phyloP scores from a whole-genome alignment of 2,329 filamentous ascomycete species.

The Eurotiales sp. region DNA sequence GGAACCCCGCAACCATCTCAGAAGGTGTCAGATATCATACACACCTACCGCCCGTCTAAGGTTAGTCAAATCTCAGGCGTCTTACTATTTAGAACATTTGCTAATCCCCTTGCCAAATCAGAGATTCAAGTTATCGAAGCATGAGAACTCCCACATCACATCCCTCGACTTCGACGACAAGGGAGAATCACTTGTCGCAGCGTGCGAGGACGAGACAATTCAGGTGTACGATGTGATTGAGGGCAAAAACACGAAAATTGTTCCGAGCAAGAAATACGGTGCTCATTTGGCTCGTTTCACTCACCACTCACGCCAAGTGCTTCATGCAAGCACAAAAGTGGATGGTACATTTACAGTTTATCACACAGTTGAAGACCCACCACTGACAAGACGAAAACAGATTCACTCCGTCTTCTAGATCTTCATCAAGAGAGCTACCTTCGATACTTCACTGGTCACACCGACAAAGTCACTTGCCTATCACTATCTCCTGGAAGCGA shows the following conservation, averaged over 20 bases:
- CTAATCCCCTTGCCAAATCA: background rate
- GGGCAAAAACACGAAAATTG: conserved; percentile 80
- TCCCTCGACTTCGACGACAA: conserved; percentile 96
- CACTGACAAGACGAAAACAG: conserved; percentile 21
- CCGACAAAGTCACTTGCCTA: conserved; percentile 76
- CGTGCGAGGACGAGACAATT: conserved; percentile 89
- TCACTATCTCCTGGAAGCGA: conserved; percentile 81
- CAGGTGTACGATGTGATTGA: conserved; percentile 94
- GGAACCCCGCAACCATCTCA: conserved; percentile 42
- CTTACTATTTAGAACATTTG: conserved; percentile 9
- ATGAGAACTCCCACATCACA: conserved; percentile 58
- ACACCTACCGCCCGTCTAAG: conserved; percentile 74
- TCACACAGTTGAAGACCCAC: background rate
- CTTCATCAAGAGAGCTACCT: conserved; percentile 92
- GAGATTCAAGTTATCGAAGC: conserved; percentile 25
- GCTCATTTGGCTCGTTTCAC: conserved; percentile 93
- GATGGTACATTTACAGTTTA: conserved; percentile 58
- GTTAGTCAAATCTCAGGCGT: conserved; percentile 41
- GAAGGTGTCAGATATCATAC: conserved; percentile 73
- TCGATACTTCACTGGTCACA: conserved; percentile 92
- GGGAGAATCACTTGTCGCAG: conserved; percentile 86
- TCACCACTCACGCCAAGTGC: conserved; percentile 82
- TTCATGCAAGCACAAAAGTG: conserved; percentile 93
- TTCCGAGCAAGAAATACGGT: conserved; percentile 95
- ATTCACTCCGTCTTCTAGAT: conserved; percentile 82